Evolutionary conservation across 2,329 filamentous ascomycete species (phyloP).

Genomic region (Aspergillus sp.): DNA sequence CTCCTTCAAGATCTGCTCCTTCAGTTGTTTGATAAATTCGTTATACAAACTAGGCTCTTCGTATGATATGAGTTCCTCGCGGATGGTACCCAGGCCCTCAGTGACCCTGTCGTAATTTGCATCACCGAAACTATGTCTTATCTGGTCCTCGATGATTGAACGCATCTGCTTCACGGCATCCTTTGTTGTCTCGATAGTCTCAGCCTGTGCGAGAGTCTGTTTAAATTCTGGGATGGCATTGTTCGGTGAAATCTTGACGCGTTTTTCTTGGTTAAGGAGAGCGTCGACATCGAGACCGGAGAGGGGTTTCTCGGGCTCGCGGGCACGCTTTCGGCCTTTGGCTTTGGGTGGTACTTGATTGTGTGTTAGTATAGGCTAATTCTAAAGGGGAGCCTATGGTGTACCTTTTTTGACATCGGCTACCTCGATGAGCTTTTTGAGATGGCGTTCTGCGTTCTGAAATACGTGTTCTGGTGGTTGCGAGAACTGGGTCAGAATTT

Average conservation of each 20-base stretch:
- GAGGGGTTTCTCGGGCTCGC: conserved; percentile 74
- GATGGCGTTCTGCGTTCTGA: conserved; percentile 53
- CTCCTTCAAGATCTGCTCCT: conserved; percentile 67
- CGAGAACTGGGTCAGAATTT: conserved; percentile 70
- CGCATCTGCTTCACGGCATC: conserved; percentile 74
- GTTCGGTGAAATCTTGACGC: conserved; percentile 56
- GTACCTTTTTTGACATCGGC: conserved; percentile 82
- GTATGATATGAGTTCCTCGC: conserved; percentile 71
- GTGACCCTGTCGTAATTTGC: conserved; percentile 70
- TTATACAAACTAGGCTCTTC: conserved; percentile 81
- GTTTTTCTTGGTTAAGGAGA: conserved; percentile 65
- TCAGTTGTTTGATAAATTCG: conserved; percentile 67
- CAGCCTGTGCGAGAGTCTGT: conserved; percentile 65
- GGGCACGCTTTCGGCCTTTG: conserved; percentile 67
- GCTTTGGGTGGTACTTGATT: conserved; percentile 72
- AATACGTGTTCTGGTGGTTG: conserved; percentile 68
- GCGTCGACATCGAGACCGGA: conserved; percentile 86
- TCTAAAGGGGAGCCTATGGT: not conserved
- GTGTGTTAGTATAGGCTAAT: conserved; percentile 22
- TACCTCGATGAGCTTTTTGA: conserved; percentile 65
- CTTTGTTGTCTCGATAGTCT: conserved; percentile 62
- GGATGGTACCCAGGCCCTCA: conserved; percentile 75
- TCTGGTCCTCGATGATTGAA: conserved; percentile 65
- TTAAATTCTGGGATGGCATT: conserved; percentile 93
- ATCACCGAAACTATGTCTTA: conserved; percentile 73